Base-by-base conservation (phyloP, 805 yeast species). In the Teunomyces pallodes region DNA sequence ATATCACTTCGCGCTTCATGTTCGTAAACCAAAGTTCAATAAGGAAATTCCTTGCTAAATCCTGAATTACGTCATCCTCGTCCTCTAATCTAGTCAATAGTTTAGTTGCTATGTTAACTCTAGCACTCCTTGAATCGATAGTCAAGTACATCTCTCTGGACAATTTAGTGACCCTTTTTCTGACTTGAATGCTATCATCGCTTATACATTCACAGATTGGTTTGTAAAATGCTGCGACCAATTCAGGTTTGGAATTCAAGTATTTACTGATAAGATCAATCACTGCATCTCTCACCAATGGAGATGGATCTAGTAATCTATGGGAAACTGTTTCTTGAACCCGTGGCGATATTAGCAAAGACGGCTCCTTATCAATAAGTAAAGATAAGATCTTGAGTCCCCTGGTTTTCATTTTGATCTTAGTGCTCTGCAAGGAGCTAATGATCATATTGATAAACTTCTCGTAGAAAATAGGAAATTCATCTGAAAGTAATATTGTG, bases 231-330 rank as follows among this genome's bases (percentile, higher is more conserved):
- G 74, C 75, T 2, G 73, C 72, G 16, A 79, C 69, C 28, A 76
- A 59, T 3, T 70, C 74, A 0, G 81, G 79, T 43, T 72, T 72
- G 2, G 69, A 54, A 2, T 66, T 56, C 35, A 83, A 58, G 46
- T 76, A 80, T 45, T 70, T 74, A 9, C 76, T 75, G 24, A 90
- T 64, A 35, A 90, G 70, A 38, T 87, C 94, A 27, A 90, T 67
- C 2, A 84, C 84, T 0, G 95, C 88, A 56, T 86, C 90, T 49
- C 90, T 75, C 0, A 89, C 92, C 35, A 84, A 76, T 0, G 95
- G 82, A 2, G 90, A 86, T 0, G 76, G 58, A 51, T 86, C 92
- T 4, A 59, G 64, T 33, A 90, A 65, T 41, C 82, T 67, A 8
- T 63, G 68, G 1, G 80, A 67, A 2, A 90, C 69, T 0, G 86